Conservation (phyloP, 805 yeast genomes). For the Metschnikowia continentalis region DNA sequence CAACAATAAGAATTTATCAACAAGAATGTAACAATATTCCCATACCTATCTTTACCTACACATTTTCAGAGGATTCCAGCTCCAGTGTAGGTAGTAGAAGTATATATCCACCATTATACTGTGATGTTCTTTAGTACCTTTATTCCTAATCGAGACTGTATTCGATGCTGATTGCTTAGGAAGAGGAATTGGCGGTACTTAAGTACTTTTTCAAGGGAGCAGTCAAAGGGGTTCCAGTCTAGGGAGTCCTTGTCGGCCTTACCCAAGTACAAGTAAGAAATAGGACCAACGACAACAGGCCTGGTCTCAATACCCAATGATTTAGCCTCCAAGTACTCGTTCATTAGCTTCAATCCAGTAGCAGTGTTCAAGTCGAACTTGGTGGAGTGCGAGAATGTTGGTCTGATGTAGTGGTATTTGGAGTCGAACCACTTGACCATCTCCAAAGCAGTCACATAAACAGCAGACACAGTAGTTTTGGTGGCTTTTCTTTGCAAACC, state of each 20-base stretch:
- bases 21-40: too few relatives aligned
- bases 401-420: constrained; percentile 99
- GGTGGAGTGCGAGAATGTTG: constrained; percentile 94
- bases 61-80: too few relatives aligned
- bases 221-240: constrained; percentile 82
- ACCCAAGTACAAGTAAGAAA: constrained; percentile 91
- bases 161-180: constrained; percentile 18
- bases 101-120: too few relatives aligned
- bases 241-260: constrained; percentile 97
- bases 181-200: constrained; percentile 34
- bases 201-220: constrained; percentile 54
- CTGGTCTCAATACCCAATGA: constrained; percentile 93
- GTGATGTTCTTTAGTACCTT: too few relatives aligned
- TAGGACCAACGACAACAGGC: constrained; percentile 96
- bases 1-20: too few relatives aligned
- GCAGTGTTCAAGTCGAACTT: constrained; percentile 81
- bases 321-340: constrained; percentile 97
- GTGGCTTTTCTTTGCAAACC: constrained; percentile 97
- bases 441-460: constrained; percentile 97
- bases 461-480: constrained; percentile 75
- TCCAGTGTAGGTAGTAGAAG: too few relatives aligned
- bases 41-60: too few relatives aligned
- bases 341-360: constrained; percentile 89
- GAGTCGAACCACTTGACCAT: constrained; percentile 99
- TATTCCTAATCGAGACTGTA: too few relatives aligned